These are phyloP conservation scores for Porogramme epimiltina DNA, from an alignment of 1,284 basidiomycete species.

Conservation along the genomic window DNA sequence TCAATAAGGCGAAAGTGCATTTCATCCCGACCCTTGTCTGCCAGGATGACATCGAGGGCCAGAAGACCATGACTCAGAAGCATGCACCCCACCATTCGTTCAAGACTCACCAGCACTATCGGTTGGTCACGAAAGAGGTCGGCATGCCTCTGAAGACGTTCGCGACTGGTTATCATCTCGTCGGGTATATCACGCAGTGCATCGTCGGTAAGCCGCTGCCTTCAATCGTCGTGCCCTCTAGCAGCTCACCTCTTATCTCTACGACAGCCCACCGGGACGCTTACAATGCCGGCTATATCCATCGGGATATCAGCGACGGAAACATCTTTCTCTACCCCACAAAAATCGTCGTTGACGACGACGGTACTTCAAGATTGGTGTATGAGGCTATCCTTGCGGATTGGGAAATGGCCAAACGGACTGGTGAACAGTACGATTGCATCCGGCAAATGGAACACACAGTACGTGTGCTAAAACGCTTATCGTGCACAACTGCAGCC, in stretches of 20 bases:
- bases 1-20: conserved; percentile 1
- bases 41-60: conserved; percentile 7
- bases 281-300: conserved; percentile 4
- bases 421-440: too few relatives aligned
- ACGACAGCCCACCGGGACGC: conserved; percentile 9
- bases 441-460: too few relatives aligned
- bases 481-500: conserved; percentile 2
- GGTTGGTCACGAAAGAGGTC: conserved; percentile 10
- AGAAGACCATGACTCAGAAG: conserved; percentile 2
- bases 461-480: too few relatives aligned
- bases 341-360: too few relatives aligned
- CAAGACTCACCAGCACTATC: conserved; percentile 11
- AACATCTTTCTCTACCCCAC: conserved; percentile 9
- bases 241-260: not conserved
- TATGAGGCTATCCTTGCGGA: conserved; percentile 4
- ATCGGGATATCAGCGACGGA: conserved; percentile 15
- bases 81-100: not conserved
- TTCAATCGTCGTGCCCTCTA: not conserved
- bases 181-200: not conserved
- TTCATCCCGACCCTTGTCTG: conserved; percentile 5
- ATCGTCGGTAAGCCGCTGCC: not conserved
- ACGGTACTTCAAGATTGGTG: not conserved
- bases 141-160: conserved; percentile 2
- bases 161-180: not conserved
- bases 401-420: conserved; percentile 16